Evolutionary conservation across 306 rosid species (phyloP), one percentile per base, ranked within the genome.

Genomic region (Vachellia collinsii): DNA sequence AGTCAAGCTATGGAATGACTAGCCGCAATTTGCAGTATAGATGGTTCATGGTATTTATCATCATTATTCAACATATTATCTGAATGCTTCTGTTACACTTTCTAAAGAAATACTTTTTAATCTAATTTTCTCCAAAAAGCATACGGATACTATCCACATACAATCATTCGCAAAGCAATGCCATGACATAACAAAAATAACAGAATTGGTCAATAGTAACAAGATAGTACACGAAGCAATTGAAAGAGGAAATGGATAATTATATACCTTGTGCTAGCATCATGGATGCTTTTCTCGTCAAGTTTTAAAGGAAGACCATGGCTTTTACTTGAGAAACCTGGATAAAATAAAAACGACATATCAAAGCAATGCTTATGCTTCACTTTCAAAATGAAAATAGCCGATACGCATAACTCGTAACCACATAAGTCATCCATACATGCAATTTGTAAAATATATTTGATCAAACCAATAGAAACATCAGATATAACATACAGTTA

Each of bases 301-400:
- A 84, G 79, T 77, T 79, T 87, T 37, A 84, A 65, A 75, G 89
- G 91, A 75, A 87, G 71, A 43, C 85, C 89, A n/a, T 10, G 63
- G 42, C 77, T 78, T 86, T 81, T 88, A 80, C 89, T 83, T 4
- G 99, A 91, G 73, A 90, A 82, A 25, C 96, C 99, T 95, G 89
- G 38, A 75, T 29, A 79, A 34, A 72, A 64, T n/a, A 84, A 85
- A 70, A 80, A 46, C 43, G 46, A 67, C 77, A 70, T 20, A 71
- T 73, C 81, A 82, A 25, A 78, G 59, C 51, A 74, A 17, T 29
- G 1, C 34, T 29, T 29, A n/a, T n/a, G 63, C 37, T 78, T 10
- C 23, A 19, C 29, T 39, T 42, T 67, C 36, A 7, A 56, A 64
- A 73, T 70, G 81, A 70, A 70, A 63, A 39, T 65, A 73, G 41